Base-by-base conservation (phyloP, 495 filamentous ascomycete genomes). In the Aspergillus diversus region DNA sequence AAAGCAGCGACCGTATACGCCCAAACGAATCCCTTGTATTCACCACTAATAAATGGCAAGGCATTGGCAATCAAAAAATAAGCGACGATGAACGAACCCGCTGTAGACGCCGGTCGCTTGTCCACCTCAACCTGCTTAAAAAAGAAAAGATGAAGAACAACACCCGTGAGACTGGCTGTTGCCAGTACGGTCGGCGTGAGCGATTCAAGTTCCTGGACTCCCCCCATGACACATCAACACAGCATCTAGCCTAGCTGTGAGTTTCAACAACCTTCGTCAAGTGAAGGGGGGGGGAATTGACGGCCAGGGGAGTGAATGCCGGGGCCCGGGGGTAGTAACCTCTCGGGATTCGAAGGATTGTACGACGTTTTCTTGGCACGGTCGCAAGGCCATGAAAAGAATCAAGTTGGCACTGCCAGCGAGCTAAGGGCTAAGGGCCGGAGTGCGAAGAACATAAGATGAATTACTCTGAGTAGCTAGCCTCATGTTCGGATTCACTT, bases 111-210 rank as follows among this genome's bases (percentile, higher is more conserved):
- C 1, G 52, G 52, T 1, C 52, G 52, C 52, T 37, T 55, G 52
- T 55, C 52, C 6, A 55, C 52, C 32, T 55, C 52, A 5, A 55
- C 52, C 6, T 55, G 52, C 37, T 55, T 55, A 15, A 55, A 55
- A 35, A 55, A 16, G 32, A 55, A 13, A 55, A 55, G 13, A 35
- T 55, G 52, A 11, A 55, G 52, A 34, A 33, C 52, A 15, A 55
- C 52, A 21, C 52, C 52, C 31, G 33, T 55, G 33, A 55, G 52
- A 55, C 52, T 55, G 31, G 52, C 52, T 5, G 52, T 55, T 55
- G 52, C 52, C 52, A 55, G 52, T n/a, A 55, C 21, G 7, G 52
- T 21, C 4, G 52, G 52, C 52, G 52, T 55, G 32, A 55, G 52
- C 12, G 52, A 55, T 35, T n/a, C n/a, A n/a, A n/a, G n/a, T n/a